These are phyloP conservation scores for Pyrenophora tritici-repentis DNA, from an alignment of 2,329 filamentous ascomycete species.

Conservation along the genomic window DNA sequence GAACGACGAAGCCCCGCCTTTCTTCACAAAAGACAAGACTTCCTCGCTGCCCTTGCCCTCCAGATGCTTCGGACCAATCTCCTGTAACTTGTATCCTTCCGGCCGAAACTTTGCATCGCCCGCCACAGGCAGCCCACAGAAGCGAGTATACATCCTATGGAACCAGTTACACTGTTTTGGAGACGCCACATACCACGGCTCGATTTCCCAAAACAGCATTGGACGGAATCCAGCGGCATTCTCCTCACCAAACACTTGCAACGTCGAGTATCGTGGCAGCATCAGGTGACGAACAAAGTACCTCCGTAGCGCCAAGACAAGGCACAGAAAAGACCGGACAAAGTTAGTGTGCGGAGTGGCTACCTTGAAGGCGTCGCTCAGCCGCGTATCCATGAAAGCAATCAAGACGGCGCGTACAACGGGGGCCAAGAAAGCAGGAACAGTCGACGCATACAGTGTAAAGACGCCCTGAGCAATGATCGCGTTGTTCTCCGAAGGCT, in stretches of 20 bases:
- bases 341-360: background rate
- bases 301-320: background rate
- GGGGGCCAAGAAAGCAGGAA: slow-evolving; percentile 12
- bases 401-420: slow-evolving; percentile 5
- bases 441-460: slow-evolving; percentile 10
- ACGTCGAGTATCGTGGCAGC: slow-evolving; percentile 9
- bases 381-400: slow-evolving; percentile 10
- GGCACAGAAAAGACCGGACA: background rate
- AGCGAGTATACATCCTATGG: slow-evolving; percentile 2
- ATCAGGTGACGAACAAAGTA: slow-evolving; percentile 8
- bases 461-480: slow-evolving; percentile 12
- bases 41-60: slow-evolving; percentile 12
- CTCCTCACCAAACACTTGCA: slow-evolving; percentile 11
- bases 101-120: slow-evolving; percentile 11
- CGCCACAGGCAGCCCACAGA: slow-evolving; percentile 6
- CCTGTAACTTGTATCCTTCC: slow-evolving; percentile 9
- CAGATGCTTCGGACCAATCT: slow-evolving; percentile 11
- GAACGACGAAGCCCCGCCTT: slow-evolving; percentile 4
- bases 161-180: slow-evolving; percentile 6
- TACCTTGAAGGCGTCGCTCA: slow-evolving; percentile 8
- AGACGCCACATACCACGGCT: slow-evolving; percentile 8
- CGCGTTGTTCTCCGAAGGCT: slow-evolving; percentile 10
- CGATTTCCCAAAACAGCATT: slow-evolving; percentile 13
- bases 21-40: slow-evolving; percentile 10
- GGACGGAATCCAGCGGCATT: background rate